Percentiles rank a stretch among this genome's conserved stretches.
Conservation (phyloP, 1,284 basidiomycete species). For the Mycena sp. region DNA sequence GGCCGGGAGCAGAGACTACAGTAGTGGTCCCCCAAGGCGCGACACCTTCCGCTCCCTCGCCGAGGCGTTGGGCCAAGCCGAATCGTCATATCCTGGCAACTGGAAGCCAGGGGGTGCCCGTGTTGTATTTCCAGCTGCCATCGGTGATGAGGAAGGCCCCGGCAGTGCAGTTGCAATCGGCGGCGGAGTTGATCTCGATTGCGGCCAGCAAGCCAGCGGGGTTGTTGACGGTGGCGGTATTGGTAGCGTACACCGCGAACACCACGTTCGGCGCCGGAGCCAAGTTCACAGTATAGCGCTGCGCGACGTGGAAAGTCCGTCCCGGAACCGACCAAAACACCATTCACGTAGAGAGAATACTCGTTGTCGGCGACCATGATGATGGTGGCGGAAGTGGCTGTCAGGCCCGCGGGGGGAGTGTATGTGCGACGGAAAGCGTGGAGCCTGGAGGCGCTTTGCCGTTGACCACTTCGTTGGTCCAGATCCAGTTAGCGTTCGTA, state of each 20-base stretch:
- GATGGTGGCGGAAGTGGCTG: slow-evolving; percentile 19
- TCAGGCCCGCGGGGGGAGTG: slow-evolving; percentile 24
- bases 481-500: slow-evolving; percentile 30
- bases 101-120: slow-evolving; percentile 26
- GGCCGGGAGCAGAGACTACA: neutral
- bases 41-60: slow-evolving; percentile 29
- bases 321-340: slow-evolving; percentile 27
- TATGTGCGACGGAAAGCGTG: slow-evolving; percentile 33
- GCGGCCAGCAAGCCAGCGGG: slow-evolving; percentile 30
- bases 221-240: slow-evolving; percentile 12
- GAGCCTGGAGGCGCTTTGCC: slow-evolving; percentile 27
- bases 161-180: slow-evolving; percentile 23
- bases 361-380: slow-evolving; percentile 30
- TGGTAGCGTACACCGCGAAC: slow-evolving; percentile 27
- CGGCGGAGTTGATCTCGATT: slow-evolving; percentile 18
- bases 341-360: slow-evolving; percentile 32
- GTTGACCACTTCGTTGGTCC: slow-evolving; percentile 31
- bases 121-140: slow-evolving; percentile 24
- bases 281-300: slow-evolving; percentile 22
- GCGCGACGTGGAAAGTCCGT: slow-evolving; percentile 20
- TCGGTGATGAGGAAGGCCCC: slow-evolving; percentile 20
- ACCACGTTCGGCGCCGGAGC: slow-evolving; percentile 19
- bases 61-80: slow-evolving; percentile 24
- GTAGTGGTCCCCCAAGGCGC: neutral
- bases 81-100: slow-evolving; percentile 28